Conservation (phyloP, 768 basidiomycete genomes). For the Russula foetens region DNA sequence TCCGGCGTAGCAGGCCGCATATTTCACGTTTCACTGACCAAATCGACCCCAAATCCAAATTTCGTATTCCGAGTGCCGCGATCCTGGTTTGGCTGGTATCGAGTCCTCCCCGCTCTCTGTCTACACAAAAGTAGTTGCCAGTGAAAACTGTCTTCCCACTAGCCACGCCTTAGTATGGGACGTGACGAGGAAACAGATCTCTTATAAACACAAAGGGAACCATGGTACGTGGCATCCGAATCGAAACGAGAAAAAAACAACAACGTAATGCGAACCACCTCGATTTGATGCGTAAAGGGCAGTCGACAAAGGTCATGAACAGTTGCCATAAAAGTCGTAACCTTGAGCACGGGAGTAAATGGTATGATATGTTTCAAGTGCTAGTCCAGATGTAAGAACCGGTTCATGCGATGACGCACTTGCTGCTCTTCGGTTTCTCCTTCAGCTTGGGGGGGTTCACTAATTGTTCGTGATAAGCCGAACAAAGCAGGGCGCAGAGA, state of each 20-base stretch:
- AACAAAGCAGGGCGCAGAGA: background rate
- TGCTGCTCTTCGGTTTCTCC: conserved; percentile 42
- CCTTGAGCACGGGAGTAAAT: conserved; percentile 63
- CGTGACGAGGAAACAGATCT: conserved; percentile 8
- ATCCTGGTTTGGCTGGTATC: background rate
- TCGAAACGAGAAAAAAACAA: conserved; percentile 8
- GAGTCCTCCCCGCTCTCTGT: too few relatives aligned
- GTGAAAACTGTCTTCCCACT: background rate
- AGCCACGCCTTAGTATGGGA: background rate
- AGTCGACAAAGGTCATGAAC: conserved; percentile 16
- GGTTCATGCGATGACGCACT: conserved; percentile 57
- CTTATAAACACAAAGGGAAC: conserved; percentile 14
- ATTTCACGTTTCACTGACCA: too few relatives aligned
- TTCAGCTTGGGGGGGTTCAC: conserved; percentile 68
- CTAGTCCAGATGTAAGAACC: conserved; percentile 14
- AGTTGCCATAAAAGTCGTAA: conserved; percentile 50
- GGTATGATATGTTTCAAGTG: conserved; percentile 42
- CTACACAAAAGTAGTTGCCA: too few relatives aligned
- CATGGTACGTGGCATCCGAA: conserved; percentile 8
- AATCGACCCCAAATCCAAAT: background rate
- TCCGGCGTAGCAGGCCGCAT: too few relatives aligned
- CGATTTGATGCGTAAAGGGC: conserved; percentile 25
- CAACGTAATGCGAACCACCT: conserved; percentile 7
- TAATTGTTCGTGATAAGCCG: conserved; percentile 24
- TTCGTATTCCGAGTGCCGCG: background rate